Evolutionary conservation across 768 basidiomycete species (phyloP).

Genomic region (Calocybe cyanea): DNA sequence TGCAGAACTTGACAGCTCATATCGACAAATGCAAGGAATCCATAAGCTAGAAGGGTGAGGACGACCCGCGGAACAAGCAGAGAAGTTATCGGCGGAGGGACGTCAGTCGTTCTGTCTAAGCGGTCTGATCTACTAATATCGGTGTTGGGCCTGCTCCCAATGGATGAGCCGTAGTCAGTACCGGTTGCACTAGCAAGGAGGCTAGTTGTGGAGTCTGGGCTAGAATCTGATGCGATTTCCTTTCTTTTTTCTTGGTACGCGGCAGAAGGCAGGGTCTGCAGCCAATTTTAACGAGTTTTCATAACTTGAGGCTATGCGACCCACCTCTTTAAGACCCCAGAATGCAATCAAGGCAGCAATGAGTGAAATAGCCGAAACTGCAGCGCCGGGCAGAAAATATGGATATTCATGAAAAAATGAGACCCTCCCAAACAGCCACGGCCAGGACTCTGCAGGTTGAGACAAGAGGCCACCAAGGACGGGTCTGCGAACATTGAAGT

Average conservation of each 20-base stretch:
- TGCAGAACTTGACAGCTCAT: constrained; percentile 32
- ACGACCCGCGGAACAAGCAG: constrained; percentile 28
- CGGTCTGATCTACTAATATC: constrained; percentile 1
- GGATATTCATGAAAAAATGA: constrained; percentile 28
- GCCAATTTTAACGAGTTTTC: neutral
- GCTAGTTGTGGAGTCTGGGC: constrained; percentile 14
- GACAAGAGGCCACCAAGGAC: constrained; percentile 34
- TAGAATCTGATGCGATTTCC: constrained; percentile 3
- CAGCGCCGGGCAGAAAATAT: constrained; percentile 30
- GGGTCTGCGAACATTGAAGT: constrained; percentile 36
- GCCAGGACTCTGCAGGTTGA: constrained; percentile 28
- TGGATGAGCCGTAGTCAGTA: constrained; percentile 10
- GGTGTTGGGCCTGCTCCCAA: constrained; percentile 1
- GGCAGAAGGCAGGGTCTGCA: constrained; percentile 30
- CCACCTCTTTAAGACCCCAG: constrained; percentile 25
- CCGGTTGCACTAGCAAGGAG: constrained; percentile 7
- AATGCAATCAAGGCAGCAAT: constrained; percentile 17
- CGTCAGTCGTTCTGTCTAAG: constrained; percentile 4
- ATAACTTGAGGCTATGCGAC: neutral
- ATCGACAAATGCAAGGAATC: constrained; percentile 34
- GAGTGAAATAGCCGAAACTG: constrained; percentile 16
- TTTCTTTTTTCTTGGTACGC: constrained; percentile 12
- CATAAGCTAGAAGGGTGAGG: constrained; percentile 27
- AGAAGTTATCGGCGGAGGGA: constrained; percentile 18
- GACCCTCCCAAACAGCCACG: constrained; percentile 21